Conservation (phyloP, 768 basidiomycete genomes). For the Russula ochroleuca region DNA sequence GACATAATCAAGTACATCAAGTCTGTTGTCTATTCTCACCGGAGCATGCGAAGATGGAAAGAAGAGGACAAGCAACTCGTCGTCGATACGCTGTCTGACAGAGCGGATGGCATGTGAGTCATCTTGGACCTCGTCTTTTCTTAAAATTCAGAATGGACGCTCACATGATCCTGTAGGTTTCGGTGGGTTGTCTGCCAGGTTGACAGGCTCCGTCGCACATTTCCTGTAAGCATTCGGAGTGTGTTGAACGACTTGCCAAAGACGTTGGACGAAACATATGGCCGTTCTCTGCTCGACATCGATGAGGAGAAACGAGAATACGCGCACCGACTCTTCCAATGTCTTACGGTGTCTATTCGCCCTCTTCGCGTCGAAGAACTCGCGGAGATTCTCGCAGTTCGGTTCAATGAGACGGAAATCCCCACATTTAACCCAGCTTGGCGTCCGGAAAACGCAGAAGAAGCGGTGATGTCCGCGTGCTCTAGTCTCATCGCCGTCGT, state of each 20-base stretch:
- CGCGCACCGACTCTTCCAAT: slow-evolving; percentile 3
- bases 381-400: slow-evolving; percentile 13
- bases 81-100: not conserved
- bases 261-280: slow-evolving; percentile 7
- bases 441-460: not conserved
- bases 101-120: slow-evolving; percentile 15
- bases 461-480: not conserved
- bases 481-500: not conserved
- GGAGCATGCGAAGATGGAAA: not conserved
- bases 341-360: slow-evolving; percentile 1
- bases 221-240: not conserved
- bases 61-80: slow-evolving; percentile 1
- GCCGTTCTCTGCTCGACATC: not conserved
- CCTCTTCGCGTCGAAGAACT: slow-evolving; percentile 13
- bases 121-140: not conserved
- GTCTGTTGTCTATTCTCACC: not conserved
- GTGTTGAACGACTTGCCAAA: not conserved
- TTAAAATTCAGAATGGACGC: not conserved
- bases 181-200: slow-evolving; percentile 11
- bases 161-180: not conserved
- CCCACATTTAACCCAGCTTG: slow-evolving; percentile 2
- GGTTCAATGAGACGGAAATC: not conserved
- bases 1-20: slow-evolving; percentile 1
- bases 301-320: slow-evolving; percentile 1
- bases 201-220: not conserved